These are phyloP conservation scores for Talaromyces stipitatus DNA, from an alignment of 495 filamentous ascomycete genomes.

Conservation along the genomic window DNA sequence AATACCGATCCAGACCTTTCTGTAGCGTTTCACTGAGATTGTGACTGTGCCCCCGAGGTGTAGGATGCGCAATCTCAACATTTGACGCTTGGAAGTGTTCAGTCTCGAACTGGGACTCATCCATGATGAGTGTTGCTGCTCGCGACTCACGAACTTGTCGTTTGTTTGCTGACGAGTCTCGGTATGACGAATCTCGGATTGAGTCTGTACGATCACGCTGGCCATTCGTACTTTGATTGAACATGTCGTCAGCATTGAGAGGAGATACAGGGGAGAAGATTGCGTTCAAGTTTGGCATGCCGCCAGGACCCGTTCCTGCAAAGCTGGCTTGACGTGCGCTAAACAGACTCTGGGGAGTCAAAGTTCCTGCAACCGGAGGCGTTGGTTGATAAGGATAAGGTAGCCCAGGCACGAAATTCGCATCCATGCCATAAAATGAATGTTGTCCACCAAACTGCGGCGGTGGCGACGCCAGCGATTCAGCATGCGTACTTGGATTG, in stretches of 20 bases:
- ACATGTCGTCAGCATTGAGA: constrained; percentile 26
- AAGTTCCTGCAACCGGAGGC: constrained; percentile 33
- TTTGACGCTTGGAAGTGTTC: constrained; percentile 41
- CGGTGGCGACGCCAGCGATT: constrained; percentile 51
- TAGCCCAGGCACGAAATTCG: constrained; percentile 27
- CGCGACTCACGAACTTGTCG: constrained; percentile 5
- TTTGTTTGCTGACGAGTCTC: neutral
- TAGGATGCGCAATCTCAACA: constrained; percentile 55
- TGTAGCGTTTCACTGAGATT: constrained; percentile 69
- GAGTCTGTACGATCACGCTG: constrained; percentile 1
- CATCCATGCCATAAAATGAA: constrained; percentile 36
- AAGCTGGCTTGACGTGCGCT: constrained; percentile 28
- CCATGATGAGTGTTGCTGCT: constrained; percentile 15
- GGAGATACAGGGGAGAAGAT: constrained; percentile 41
- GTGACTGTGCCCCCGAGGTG: constrained; percentile 55
- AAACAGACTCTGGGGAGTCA: constrained; percentile 38
- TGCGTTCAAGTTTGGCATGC: constrained; percentile 30
- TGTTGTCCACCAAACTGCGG: constrained; percentile 37
- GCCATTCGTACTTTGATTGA: constrained; percentile 14
- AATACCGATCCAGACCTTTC: constrained; percentile 70
- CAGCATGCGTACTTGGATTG: constrained; percentile 50
- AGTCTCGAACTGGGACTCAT: constrained; percentile 10
- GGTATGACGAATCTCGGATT: neutral
- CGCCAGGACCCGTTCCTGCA: constrained; percentile 21
- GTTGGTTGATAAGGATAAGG: constrained; percentile 39